Evolutionary conservation across 78 protist genomes (phyloP), one percentile per base, ranked within the genome.

Genomic region (Acrasis kona): DNA sequence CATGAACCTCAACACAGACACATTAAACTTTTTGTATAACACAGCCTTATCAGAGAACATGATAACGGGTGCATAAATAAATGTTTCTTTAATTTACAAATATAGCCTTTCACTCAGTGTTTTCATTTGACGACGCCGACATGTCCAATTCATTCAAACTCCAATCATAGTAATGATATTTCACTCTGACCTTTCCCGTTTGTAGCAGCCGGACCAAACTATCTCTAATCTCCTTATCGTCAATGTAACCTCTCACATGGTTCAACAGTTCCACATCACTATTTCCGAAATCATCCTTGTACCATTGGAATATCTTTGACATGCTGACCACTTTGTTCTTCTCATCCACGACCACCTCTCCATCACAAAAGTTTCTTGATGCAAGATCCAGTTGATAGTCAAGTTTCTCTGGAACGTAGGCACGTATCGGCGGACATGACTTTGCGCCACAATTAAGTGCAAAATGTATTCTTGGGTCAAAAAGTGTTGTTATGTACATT

Each of bases 401-500:
- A 29, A 80, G 0, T 1, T 3, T 2, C 6, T 30, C 80, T 1
- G 30, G 57, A 40, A 3, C 4, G 80, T 9, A 82, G 19, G 6
- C 0, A 27, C 64, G 35, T 31, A 80, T 66, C 7, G 84, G 84
- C 57, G 84, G 84, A 27, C 84, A 80, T 10, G 70, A 19, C 10
- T 2, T 1, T 6, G 84, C 84, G 10, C 80, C 84, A n/a, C 84
- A 80, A 58, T 80, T 80, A 8, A 80, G 70, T n/a, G 84, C 84
- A 8, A 80, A 80, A 50, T 80, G 84, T 19, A 80, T 32, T 3
- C 84, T 35, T 3, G 80, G 32, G 41, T 77, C 81, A 10, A 30
- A 29, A 7, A 5, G 34, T 12, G 6, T 10, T 36, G 1, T 5
- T 12, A 42, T 4, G 29, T 3, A 10, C 1, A 4, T 27, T 34